Base-by-base conservation (phyloP, 345 rosid genomes). In the Rhodamnia rubescens region DNA sequence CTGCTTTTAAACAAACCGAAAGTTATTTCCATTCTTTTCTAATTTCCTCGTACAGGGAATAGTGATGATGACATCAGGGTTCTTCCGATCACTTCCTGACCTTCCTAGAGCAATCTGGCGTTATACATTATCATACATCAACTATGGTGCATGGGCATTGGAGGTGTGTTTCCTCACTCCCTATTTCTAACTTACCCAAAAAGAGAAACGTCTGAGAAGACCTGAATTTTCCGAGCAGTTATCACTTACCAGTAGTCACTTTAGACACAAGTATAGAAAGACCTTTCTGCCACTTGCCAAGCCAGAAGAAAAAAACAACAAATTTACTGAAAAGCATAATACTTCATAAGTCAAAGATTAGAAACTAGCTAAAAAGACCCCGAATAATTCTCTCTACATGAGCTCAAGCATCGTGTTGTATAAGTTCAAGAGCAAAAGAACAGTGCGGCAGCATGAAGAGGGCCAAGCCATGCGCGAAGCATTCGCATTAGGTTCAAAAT, bases 71-170 rank as follows among this genome's bases (percentile, higher is more conserved):
- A 84, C 88, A 57, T 26, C 88, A 14, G 88, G 86, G 44, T 81
- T 49, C 53, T 87, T 87, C 81, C 69, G 86, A 18, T 59, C 61
- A 27, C 81, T 84, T 52, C 11, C 82, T 6, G 88, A 87, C 24
- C 84, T 87, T 50, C 88, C 88, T 53, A 87, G 59, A 56, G 80
- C 83, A 14, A 59, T 87, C 86, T 87, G 88, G 88, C 84, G 84
- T 36, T 84, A 87, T 51, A 86, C 88, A 40, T 32, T 87, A 27
- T 84, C 88, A 26, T 87, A 87, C 84, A 40, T 84, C 84, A 87
- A 84, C 81, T 87, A 84, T 21, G 81, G 84, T 22, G 84, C 86
- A 16, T 87, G 86, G 88, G 88, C 86, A 84, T 42, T 87, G 26
- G 84, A 87, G 88, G 88, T 84, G 32, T 55, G 36, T 83, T 49